Evolutionary conservation across 1,139 yeast species (phyloP).

Genomic region (Yamadazyma atmosphaerica): DNA sequence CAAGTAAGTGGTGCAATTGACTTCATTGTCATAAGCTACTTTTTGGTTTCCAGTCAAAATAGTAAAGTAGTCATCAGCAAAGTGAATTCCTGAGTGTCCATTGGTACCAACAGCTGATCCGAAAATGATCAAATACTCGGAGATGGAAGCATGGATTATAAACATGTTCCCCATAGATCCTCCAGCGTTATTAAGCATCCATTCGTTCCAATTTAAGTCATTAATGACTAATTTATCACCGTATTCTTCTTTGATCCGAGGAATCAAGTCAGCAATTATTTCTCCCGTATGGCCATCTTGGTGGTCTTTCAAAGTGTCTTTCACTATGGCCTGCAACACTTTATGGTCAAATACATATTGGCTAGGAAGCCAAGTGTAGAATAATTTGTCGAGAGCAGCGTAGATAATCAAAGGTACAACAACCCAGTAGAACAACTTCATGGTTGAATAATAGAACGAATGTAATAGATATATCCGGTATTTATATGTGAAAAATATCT

Average conservation of each 20-base stretch:
- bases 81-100: conserved; percentile 94
- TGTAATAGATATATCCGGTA: no score
- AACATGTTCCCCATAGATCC: conserved; percentile 99
- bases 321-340: conserved; percentile 48
- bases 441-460: no score
- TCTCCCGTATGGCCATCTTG: conserved; percentile 63
- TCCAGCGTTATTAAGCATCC: conserved; percentile 98
- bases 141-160: conserved; percentile 90
- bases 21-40: conserved; percentile 67
- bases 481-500: no score
- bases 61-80: conserved; percentile 95
- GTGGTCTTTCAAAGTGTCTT: conserved; percentile 52
- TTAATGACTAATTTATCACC: conserved; percentile 56
- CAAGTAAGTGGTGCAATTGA: conserved; percentile 61
- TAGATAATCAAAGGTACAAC: conserved; percentile 6
- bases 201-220: conserved; percentile 70
- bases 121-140: conserved; percentile 87
- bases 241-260: conserved; percentile 59
- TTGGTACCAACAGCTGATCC: conserved; percentile 92
- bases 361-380: conserved; percentile 66
- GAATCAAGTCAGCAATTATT: conserved; percentile 60
- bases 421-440: conserved; percentile 14
- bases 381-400: conserved; percentile 37
- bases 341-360: conserved; percentile 59
- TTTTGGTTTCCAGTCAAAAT: conserved; percentile 76